Evolutionary conservation across 2,329 filamentous ascomycete species (phyloP).

Genomic region (Monosporascus sp.): DNA sequence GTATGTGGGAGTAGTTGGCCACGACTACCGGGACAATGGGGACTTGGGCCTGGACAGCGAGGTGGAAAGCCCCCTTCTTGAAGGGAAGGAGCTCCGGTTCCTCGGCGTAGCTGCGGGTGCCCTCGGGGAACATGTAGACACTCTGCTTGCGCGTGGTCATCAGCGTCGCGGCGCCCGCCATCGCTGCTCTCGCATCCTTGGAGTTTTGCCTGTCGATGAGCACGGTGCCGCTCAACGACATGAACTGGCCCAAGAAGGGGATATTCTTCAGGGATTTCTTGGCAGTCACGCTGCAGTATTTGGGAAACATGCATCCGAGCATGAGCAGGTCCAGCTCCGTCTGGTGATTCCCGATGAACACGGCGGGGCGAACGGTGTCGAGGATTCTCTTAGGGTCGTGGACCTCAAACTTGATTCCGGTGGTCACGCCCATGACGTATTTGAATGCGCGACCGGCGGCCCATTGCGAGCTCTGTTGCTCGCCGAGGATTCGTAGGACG

Average conservation of each 20-base stretch:
- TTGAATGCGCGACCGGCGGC: constrained; percentile 74
- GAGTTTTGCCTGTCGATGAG: constrained; percentile 92
- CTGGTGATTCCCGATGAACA: constrained; percentile 95
- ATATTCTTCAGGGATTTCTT: constrained; percentile 76
- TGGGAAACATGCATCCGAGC: constrained; percentile 83
- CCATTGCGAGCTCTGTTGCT: constrained; percentile 79
- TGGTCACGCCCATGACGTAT: constrained; percentile 66
- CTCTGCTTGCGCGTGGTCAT: constrained; percentile 69
- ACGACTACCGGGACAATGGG: constrained; percentile 83
- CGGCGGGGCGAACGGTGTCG: constrained; percentile 65
- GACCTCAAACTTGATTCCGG: constrained; percentile 73
- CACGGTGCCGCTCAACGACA: constrained; percentile 77
- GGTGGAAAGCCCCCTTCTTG: constrained; percentile 97
- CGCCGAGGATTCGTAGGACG: constrained; percentile 63
- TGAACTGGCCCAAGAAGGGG: constrained; percentile 94
- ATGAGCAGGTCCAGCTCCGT: constrained; percentile 91
- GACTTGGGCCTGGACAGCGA: constrained; percentile 89
- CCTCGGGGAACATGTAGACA: constrained; percentile 87
- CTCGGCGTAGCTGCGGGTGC: constrained; percentile 82
- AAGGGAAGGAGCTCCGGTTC: constrained; percentile 84
- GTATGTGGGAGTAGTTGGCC: constrained; percentile 71
- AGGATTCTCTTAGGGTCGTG: constrained; percentile 62
- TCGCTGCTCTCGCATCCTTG: constrained; percentile 75
- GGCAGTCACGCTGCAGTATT: constrained; percentile 86
- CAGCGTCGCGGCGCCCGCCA: constrained; percentile 74